Percentiles rank a stretch among this genome's conserved stretches.
Evolutionary conservation across 2,329 filamentous ascomycete genomes (phyloP).

Genomic region (Aspergillus latus): DNA sequence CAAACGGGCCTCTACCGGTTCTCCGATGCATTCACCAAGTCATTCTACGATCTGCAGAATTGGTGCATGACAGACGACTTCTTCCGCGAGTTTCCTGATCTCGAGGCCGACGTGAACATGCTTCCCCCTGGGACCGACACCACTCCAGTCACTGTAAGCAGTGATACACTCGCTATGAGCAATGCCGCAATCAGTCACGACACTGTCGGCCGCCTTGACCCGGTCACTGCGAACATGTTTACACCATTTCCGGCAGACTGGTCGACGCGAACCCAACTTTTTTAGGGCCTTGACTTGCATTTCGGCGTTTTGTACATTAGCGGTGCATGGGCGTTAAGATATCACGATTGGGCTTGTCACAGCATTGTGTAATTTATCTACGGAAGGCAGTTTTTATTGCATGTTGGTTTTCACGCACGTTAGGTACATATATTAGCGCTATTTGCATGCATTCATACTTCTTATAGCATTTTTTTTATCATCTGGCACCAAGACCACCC

Average conservation of each 20-base stretch:
- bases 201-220: conserved; percentile 1
- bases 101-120: conserved; percentile 10
- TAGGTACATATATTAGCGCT: too few relatives aligned
- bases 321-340: neutral
- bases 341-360: neutral
- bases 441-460: too few relatives aligned
- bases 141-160: neutral
- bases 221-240: conserved; percentile 7
- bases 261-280: conserved; percentile 4
- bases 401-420: too few relatives aligned
- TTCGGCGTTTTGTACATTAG: conserved; percentile 2
- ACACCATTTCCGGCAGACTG: conserved; percentile 7
- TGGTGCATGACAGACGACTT: conserved; percentile 14
- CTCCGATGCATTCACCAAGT: conserved; percentile 9
- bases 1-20: conserved; percentile 10
- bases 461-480: too few relatives aligned
- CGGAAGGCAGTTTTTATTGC: too few relatives aligned
- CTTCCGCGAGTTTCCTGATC: conserved; percentile 12
- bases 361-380: neutral
- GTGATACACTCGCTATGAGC: neutral
- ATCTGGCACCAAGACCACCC: too few relatives aligned
- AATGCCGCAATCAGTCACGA: neutral
- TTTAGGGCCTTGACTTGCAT: neutral
- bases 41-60: conserved; percentile 15
- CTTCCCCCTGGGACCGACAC: neutral